Evolutionary conservation across 306 rosid species (phyloP).

Genomic region (Acacia melanoxylon): DNA sequence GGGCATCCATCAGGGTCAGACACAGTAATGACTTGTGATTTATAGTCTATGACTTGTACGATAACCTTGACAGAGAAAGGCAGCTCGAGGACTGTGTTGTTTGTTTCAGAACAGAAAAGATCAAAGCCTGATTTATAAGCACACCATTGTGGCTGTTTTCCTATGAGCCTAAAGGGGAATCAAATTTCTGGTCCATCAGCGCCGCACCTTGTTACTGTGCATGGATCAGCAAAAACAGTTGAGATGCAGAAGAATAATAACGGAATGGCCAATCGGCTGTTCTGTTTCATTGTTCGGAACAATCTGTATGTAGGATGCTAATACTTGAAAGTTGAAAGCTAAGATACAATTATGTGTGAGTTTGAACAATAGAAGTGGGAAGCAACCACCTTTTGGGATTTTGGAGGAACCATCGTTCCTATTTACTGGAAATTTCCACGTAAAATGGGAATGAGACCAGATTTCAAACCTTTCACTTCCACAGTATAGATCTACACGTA

Average conservation of each 20-base stretch:
- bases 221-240: conserved; percentile 2
- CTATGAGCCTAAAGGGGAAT: conserved; percentile 26
- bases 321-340: not conserved
- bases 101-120: conserved; percentile 21
- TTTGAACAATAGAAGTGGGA: not conserved
- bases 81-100: conserved; percentile 23
- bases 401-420: not conserved
- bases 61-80: conserved; percentile 3
- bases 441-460: not conserved
- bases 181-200: conserved; percentile 7
- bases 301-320: not conserved
- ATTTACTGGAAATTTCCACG: not conserved
- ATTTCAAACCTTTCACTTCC: not conserved
- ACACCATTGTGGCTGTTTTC: conserved; percentile 19
- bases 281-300: not conserved
- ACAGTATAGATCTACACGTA: not conserved
- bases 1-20: conserved; percentile 29
- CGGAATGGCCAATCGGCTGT: not conserved
- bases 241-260: not conserved
- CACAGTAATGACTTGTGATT: conserved; percentile 1
- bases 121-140: conserved; percentile 23
- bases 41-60: conserved; percentile 26
- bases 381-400: not conserved
- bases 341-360: not conserved
- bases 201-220: conserved; percentile 23